Conservation (phyloP, 495 filamentous ascomycete species). For the Evernia prunastri region DNA sequence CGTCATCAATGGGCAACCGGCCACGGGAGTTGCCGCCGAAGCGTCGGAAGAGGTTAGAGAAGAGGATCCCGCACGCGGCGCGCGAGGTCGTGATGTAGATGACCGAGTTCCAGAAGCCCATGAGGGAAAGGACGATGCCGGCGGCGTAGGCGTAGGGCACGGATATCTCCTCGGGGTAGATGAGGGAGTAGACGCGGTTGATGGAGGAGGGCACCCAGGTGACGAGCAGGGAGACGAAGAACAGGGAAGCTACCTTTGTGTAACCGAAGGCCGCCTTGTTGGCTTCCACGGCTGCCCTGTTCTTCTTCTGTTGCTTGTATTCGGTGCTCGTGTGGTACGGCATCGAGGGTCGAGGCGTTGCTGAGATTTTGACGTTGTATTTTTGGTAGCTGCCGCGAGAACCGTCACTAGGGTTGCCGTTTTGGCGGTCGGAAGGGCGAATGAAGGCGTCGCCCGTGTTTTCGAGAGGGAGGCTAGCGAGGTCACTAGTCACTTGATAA, state of each 20-base stretch:
- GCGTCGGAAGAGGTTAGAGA: slow-evolving; percentile 6
- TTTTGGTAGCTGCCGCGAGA: slow-evolving; percentile 4
- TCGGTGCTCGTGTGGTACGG: slow-evolving; percentile 1
- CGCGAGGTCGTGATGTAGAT: slow-evolving; percentile 67
- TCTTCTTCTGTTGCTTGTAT: slow-evolving; percentile 12
- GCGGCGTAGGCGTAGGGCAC: slow-evolving; percentile 61
- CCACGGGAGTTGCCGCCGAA: background rate
- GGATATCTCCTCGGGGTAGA: slow-evolving; percentile 46
- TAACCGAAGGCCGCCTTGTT: slow-evolving; percentile 59
- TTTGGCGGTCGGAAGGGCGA: background rate
- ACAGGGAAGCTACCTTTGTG: slow-evolving; percentile 73
- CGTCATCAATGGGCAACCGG: background rate
- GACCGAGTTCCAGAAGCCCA: slow-evolving; percentile 84
- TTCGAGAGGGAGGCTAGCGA: background rate
- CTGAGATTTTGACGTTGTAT: slow-evolving; percentile 8
- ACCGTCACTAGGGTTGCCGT: background rate
- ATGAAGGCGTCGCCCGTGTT: background rate
- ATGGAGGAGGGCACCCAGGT: slow-evolving; percentile 81
- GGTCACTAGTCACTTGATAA: slow-evolving; percentile 12
- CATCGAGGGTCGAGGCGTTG: slow-evolving; percentile 12
- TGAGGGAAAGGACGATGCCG: slow-evolving; percentile 70
- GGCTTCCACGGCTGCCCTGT: slow-evolving; percentile 31
- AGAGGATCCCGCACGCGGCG: slow-evolving; percentile 22
- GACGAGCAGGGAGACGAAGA: slow-evolving; percentile 73
- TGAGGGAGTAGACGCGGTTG: slow-evolving; percentile 67